These are phyloP conservation scores for Drechslera avenae DNA, from an alignment of 2,329 filamentous ascomycete species.

Conservation along the genomic window DNA sequence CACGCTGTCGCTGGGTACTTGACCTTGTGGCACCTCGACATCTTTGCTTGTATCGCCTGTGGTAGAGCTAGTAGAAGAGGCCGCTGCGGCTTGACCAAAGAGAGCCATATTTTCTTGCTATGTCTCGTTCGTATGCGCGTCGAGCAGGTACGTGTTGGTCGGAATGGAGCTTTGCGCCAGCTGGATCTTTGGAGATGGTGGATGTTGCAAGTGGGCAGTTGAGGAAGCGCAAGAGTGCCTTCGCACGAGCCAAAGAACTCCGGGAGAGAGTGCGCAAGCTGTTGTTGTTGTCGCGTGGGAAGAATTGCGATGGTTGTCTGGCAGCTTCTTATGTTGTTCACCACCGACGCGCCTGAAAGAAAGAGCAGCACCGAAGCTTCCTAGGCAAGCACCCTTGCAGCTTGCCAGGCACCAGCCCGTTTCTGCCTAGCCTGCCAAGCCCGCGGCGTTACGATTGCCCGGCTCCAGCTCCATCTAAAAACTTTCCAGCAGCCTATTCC, in stretches of 20 bases:
- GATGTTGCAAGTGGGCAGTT: background rate
- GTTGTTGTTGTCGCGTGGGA: background rate
- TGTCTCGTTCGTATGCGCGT: slow-evolving; percentile 11
- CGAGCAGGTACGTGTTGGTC: slow-evolving; percentile 6
- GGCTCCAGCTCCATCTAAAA: slow-evolving; percentile 24
- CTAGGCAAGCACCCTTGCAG: slow-evolving; percentile 33
- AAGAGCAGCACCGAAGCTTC: slow-evolving; percentile 31
- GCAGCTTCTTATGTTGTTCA: slow-evolving; percentile 15
- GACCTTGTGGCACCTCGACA: slow-evolving; percentile 72
- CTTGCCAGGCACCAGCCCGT: slow-evolving; percentile 23
- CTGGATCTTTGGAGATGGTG: slow-evolving; percentile 3
- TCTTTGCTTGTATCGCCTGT: slow-evolving; percentile 92
- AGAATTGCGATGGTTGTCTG: slow-evolving; percentile 9
- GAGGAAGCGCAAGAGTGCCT: slow-evolving; percentile 3
- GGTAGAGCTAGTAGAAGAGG: slow-evolving; percentile 68
- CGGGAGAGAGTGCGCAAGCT: background rate
- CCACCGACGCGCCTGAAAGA: slow-evolving; percentile 23
- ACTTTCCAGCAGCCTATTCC: slow-evolving; percentile 17
- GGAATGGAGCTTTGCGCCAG: slow-evolving; percentile 32
- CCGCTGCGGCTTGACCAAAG: slow-evolving; percentile 60
- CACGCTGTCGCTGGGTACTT: slow-evolving; percentile 79
- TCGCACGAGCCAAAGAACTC: slow-evolving; percentile 7
- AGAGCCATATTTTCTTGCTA: slow-evolving; percentile 59
- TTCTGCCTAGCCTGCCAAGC: slow-evolving; percentile 37
- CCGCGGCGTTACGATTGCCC: slow-evolving; percentile 23